Evolutionary conservation across 1,284 basidiomycete species (phyloP), one percentile per base, ranked within the genome.

Genomic region (Inonotus hispidus): DNA sequence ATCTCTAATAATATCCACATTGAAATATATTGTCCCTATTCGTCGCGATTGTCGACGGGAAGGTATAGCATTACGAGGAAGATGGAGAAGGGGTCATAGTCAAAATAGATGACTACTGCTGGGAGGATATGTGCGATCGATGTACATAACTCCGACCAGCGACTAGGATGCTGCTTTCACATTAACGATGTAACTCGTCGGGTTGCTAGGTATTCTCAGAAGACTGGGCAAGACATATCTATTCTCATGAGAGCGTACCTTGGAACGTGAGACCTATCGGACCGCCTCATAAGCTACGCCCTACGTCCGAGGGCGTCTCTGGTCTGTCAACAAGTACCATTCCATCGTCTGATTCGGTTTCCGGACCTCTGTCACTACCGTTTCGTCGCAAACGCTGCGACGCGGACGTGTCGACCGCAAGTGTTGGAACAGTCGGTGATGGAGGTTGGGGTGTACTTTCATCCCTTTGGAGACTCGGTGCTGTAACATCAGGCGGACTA

Each of bases 271-370:
- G 41, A 14, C 6, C 16, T n/a, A 16, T 19, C 14, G 19, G 32
- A 25, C 23, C 23, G 35, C 29, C 21, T 53, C 50, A 60, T 4
- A 29, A 46, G 13, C 58, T 47, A 11, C 53, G 38, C 16, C n/a
- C 39, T 13, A 32, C 8, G 21, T 50, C 46, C 46, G 46, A 60
- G 38, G 37, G 45, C 59, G 67, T 68, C 54, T 65, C 68, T 13
- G 87, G 87, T 65, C 85, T 78, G 49, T 82, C 87, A 59, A 91
- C 83, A 43, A 90, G 71, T 63, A 91, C 81, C 84, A 90, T 86
- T 2, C 87, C 88, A 67, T 91, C 89, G 62, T 91, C 89, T 68
- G 87, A 85, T 68, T 90, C 88, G 39, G 87, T 89, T 68, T 88
- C 87, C 45, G 77, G 77, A 13, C 84, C 85, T 63, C 80, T 80